Conservation (phyloP, 805 yeast species). For the Hanseniaspora occidentalis region DNA sequence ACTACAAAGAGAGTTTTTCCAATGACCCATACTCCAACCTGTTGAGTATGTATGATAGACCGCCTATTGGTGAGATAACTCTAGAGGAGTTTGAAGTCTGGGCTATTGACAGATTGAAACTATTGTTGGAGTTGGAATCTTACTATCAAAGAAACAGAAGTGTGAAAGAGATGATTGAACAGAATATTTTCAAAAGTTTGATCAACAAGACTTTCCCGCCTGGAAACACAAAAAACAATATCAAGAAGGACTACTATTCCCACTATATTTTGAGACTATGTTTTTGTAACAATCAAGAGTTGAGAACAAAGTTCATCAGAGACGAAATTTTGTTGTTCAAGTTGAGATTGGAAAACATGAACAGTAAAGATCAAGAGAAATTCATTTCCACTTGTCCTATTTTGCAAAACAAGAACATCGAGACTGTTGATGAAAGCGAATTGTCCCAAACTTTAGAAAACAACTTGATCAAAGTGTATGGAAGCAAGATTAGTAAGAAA, state of each 20-base stretch:
- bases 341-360: slow-evolving; percentile 54
- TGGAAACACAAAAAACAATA: slow-evolving; percentile 14
- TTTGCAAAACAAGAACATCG: slow-evolving; percentile 16
- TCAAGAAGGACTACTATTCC: slow-evolving; percentile 76
- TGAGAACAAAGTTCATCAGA: slow-evolving; percentile 64
- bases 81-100: slow-evolving; percentile 87
- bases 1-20: neutral
- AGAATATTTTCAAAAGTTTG: slow-evolving; percentile 49
- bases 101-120: slow-evolving; percentile 85
- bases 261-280: slow-evolving; percentile 83
- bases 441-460: slow-evolving; percentile 29
- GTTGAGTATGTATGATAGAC: slow-evolving; percentile 59
- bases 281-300: slow-evolving; percentile 77
- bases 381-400: slow-evolving; percentile 62
- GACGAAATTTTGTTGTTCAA: slow-evolving; percentile 68
- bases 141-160: slow-evolving; percentile 52
- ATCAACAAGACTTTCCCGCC: slow-evolving; percentile 56
- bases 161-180: slow-evolving; percentile 44
- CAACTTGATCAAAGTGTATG: slow-evolving; percentile 3
- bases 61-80: slow-evolving; percentile 80
- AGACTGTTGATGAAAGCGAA: slow-evolving; percentile 42
- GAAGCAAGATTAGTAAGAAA: slow-evolving; percentile 31
- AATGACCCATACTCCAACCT: neutral
- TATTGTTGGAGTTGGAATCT: slow-evolving; percentile 75
- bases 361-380: slow-evolving; percentile 51